Evolutionary conservation across 805 yeast species (phyloP).

Genomic region (Barnettozyma populi): DNA sequence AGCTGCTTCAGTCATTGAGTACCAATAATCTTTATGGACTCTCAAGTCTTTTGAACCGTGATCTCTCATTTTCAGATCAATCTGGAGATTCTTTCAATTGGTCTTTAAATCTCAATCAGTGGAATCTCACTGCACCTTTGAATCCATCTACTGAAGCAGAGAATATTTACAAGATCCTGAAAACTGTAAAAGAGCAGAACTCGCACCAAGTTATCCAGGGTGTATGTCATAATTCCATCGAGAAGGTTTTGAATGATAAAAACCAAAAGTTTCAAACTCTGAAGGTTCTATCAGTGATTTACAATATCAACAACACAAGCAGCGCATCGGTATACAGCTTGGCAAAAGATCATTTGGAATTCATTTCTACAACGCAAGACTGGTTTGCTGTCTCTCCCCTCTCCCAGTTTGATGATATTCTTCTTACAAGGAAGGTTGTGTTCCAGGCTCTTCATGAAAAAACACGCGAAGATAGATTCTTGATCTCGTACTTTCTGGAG

Average conservation of each 20-base stretch:
- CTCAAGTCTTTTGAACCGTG: constrained; percentile 39
- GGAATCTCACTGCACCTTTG: constrained; percentile 62
- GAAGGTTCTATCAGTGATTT: constrained; percentile 4
- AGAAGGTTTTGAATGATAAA: constrained; percentile 17
- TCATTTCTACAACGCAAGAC: constrained; percentile 9
- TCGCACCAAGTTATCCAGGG: constrained; percentile 8
- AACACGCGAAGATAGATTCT: constrained; percentile 11
- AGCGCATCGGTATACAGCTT: not conserved
- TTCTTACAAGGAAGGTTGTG: constrained; percentile 38
- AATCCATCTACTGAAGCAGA: constrained; percentile 35
- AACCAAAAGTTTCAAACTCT: constrained; percentile 4
- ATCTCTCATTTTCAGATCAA: constrained; percentile 8
- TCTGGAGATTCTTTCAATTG: constrained; percentile 42
- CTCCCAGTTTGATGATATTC: constrained; percentile 35
- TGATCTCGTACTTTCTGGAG: constrained; percentile 31
- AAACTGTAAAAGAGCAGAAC: constrained; percentile 34
- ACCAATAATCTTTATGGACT: constrained; percentile 53
- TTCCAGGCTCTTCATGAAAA: constrained; percentile 10
- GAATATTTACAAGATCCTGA: constrained; percentile 48
- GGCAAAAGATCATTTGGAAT: constrained; percentile 3
- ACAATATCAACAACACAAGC: constrained; percentile 14
- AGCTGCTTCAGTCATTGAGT: constrained; percentile 36
- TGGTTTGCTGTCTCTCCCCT: constrained; percentile 38
- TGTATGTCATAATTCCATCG: not conserved
- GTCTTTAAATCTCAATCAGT: constrained; percentile 71